Conservation (phyloP, 2,329 filamentous ascomycete species). For the Byssochlamys sp. region DNA sequence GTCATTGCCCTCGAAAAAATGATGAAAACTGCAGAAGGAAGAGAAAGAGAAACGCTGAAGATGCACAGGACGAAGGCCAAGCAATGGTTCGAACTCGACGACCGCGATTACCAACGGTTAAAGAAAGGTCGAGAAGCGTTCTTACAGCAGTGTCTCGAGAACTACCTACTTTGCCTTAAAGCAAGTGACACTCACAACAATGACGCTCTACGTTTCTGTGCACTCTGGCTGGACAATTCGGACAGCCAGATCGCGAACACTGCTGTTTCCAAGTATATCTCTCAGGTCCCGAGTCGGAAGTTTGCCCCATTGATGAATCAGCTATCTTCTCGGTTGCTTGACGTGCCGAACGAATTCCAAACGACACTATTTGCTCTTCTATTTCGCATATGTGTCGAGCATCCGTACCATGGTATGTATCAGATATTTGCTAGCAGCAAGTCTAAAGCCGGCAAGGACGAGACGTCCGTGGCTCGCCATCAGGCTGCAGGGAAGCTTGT, state of each 20-base stretch:
- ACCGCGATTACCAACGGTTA: conserved; percentile 72
- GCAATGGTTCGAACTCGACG: conserved; percentile 82
- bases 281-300: conserved; percentile 74
- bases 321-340: conserved; percentile 79
- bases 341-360: conserved; percentile 63
- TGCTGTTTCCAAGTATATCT: conserved; percentile 61
- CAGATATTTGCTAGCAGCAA: conserved; percentile 80
- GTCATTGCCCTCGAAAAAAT: conserved; percentile 61
- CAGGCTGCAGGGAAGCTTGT: conserved; percentile 62
- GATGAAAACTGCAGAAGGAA: conserved; percentile 39
- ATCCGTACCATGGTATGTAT: conserved; percentile 95
- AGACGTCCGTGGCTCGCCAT: conserved; percentile 62
- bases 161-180: conserved; percentile 75
- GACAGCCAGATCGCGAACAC: conserved; percentile 66
- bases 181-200: conserved; percentile 84
- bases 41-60: conserved; percentile 49
- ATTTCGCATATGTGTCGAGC: conserved; percentile 75
- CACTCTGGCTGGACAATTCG: conserved; percentile 84
- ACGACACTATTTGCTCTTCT: conserved; percentile 63
- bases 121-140: conserved; percentile 69
- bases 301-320: conserved; percentile 93
- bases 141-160: conserved; percentile 79
- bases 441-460: conserved; percentile 58
- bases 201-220: conserved; percentile 82
- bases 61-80: conserved; percentile 62